Percentiles rank a stretch among this genome's conserved stretches.
phyloP scores from a whole-genome alignment of 2,329 filamentous ascomycete species.

The Furcasterigmium sp. region DNA sequence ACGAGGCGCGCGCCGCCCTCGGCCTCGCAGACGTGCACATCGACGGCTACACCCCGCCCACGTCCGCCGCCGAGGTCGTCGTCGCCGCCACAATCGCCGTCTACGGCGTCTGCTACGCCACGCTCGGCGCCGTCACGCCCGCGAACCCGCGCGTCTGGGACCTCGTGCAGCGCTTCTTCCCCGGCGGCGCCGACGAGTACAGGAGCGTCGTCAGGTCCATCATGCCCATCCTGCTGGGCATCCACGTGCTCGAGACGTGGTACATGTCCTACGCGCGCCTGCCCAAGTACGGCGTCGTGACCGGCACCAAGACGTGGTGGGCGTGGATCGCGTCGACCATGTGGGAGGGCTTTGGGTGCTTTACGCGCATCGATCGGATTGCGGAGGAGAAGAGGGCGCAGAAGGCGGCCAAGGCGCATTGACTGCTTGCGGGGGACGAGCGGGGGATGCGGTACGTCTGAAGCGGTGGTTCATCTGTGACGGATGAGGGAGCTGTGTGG shows the following conservation, averaged over 20 bases:
- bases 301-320: conserved; percentile 44
- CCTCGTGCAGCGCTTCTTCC: conserved; percentile 44
- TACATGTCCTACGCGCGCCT: conserved; percentile 44
- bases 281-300: conserved; percentile 39
- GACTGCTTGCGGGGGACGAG: too few relatives aligned
- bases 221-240: conserved; percentile 50
- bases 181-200: conserved; percentile 53
- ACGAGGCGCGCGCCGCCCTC: conserved; percentile 51
- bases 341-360: conserved; percentile 47
- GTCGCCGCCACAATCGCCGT: conserved; percentile 31
- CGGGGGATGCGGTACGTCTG: too few relatives aligned
- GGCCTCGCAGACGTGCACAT: conserved; percentile 47
- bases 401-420: conserved; percentile 26
- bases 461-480: too few relatives aligned
- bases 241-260: conserved; percentile 62
- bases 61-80: conserved; percentile 47
- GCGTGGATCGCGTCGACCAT: conserved; percentile 48
- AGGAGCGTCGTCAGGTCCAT: conserved; percentile 54
- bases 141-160: conserved; percentile 45
- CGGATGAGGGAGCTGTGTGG: too few relatives aligned
- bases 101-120: conserved; percentile 47
- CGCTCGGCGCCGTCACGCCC: conserved; percentile 42
- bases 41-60: conserved; percentile 36
- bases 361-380: conserved; percentile 44
- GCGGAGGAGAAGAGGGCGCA: conserved; percentile 36